phyloP scores from a whole-genome alignment of 179 eudicot species.

The Pouteria campechiana region DNA sequence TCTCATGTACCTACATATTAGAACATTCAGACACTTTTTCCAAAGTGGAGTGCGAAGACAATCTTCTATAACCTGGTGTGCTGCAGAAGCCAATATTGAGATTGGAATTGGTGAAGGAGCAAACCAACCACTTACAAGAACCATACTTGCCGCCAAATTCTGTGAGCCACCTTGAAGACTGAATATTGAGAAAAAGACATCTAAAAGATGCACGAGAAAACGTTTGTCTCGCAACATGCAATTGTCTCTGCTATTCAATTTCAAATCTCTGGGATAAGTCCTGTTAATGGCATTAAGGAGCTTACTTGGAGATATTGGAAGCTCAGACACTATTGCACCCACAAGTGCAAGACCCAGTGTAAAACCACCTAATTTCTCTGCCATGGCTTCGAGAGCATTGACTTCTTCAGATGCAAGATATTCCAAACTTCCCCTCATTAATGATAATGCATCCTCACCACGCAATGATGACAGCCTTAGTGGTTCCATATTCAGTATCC shows the following conservation, averaged over 20 bases:
- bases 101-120: slow-evolving; percentile 76
- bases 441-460: slow-evolving; percentile 79
- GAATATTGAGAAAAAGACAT: slow-evolving; percentile 94
- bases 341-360: slow-evolving; percentile 82
- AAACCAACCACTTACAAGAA: slow-evolving; percentile 89
- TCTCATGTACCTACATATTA: slow-evolving; percentile 54
- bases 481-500: slow-evolving; percentile 82
- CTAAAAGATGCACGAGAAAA: slow-evolving; percentile 80
- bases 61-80: slow-evolving; percentile 70
- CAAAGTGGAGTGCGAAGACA: slow-evolving; percentile 43
- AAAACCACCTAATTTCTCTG: slow-evolving; percentile 89
- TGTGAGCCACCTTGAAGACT: slow-evolving; percentile 88
- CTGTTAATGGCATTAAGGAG: slow-evolving; percentile 82
- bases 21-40: slow-evolving; percentile 44
- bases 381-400: slow-evolving; percentile 73
- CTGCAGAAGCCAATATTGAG: slow-evolving; percentile 62
- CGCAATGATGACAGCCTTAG: slow-evolving; percentile 83
- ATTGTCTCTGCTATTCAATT: slow-evolving; percentile 55
- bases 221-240: slow-evolving; percentile 45
- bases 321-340: slow-evolving; percentile 85
- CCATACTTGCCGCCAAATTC: slow-evolving; percentile 89
- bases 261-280: slow-evolving; percentile 56
- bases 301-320: slow-evolving; percentile 83
- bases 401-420: slow-evolving; percentile 62
- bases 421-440: slow-evolving; percentile 65